Base-by-base conservation (phyloP, 192 early-diverging fungal species). In the Kappamyces sp. region DNA sequence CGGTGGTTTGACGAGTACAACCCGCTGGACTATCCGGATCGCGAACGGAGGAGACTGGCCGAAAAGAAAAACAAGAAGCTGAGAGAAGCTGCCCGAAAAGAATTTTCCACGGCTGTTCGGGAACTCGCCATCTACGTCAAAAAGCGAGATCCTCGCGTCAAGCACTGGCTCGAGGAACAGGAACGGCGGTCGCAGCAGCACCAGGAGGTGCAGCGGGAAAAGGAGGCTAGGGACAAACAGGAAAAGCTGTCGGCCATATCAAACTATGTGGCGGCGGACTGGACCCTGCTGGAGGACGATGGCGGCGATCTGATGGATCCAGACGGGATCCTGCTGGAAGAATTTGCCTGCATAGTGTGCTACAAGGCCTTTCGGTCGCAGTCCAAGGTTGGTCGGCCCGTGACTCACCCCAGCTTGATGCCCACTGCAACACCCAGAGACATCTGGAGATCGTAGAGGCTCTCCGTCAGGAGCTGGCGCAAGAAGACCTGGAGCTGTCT, bases 1-100 rank as follows among this genome's bases (percentile, higher is more conserved):
- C 76, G 79, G 35, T 99, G 96, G 96, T 77, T 77, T 49, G 96
- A 99, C 72, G 86, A 92, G 58, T 91, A 85, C 72, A 74, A 85
- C 7, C 77, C 92, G 2, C 74, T 84, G 0, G 92, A 94, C 47
- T 85, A 86, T 37, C 89, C 87, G 31, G 90, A 94, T 74, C 82
- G 96, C 23, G 69, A 76, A 39, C 66, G 89, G 4, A 80, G 89
- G 8, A 76, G 92, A 36, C 68, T 82, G 9, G 94, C 96, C 89
- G 93, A 97, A 62, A 88, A 88, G 59, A 86, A 96, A 53, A 99
- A 99, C 76, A 82, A 84, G 60, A 89, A 86, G 52, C 70, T 80
- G 10, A 74, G 96, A n/a, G 86, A 90, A 31, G 70, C 76, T 3
- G 91, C 84, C 12, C 74, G 69, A 7, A 34, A 62, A 33, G 70